A percentile compares a stretch with the other conserved stretches of the same genome.
These are phyloP conservation scores for Nakazawaea siamensis DNA, from an alignment of 805 yeast species.

Conservation along the genomic window DNA sequence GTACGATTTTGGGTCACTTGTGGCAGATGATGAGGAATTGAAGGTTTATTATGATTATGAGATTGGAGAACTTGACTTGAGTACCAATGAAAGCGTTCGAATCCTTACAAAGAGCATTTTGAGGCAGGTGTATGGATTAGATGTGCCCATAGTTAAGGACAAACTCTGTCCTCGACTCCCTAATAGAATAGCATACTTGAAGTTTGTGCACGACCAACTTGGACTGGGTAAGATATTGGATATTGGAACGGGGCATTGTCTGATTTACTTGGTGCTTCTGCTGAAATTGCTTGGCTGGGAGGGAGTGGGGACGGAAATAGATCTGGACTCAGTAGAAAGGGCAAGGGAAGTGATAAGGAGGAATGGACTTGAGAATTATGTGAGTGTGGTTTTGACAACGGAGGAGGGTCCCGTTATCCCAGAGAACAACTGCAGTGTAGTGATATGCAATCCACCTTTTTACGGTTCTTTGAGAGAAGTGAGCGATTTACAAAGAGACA, in stretches of 20 bases:
- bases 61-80: slow-evolving; percentile 15
- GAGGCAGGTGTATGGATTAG: slow-evolving; percentile 12
- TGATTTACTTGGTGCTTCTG: slow-evolving; percentile 35
- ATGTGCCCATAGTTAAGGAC: slow-evolving; percentile 11
- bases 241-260: slow-evolving; percentile 42
- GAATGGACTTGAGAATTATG: slow-evolving; percentile 19
- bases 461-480: slow-evolving; percentile 29
- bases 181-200: slow-evolving; percentile 21
- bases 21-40: slow-evolving; percentile 13
- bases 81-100: slow-evolving; percentile 15
- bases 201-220: slow-evolving; percentile 13
- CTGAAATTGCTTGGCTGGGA: slow-evolving; percentile 12
- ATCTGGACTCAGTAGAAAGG: slow-evolving; percentile 20
- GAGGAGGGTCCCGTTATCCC: too few species aligned
- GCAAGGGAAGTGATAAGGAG: slow-evolving; percentile 20
- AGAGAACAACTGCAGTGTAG: too few species aligned
- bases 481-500: slow-evolving; percentile 15
- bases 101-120: slow-evolving; percentile 16
- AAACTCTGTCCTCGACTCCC: slow-evolving; percentile 25
- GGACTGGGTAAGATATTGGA: slow-evolving; percentile 17
- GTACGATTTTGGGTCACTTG: slow-evolving; percentile 12
- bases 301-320: slow-evolving; percentile 37
- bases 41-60: slow-evolving; percentile 9
- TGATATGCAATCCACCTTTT: slow-evolving; percentile 50
- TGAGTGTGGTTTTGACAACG: too few species aligned